A percentile compares a stretch with the other conserved stretches of the same genome.
phyloP scores from a whole-genome alignment of 306 rosid species.

The Gillenia trifoliata region DNA sequence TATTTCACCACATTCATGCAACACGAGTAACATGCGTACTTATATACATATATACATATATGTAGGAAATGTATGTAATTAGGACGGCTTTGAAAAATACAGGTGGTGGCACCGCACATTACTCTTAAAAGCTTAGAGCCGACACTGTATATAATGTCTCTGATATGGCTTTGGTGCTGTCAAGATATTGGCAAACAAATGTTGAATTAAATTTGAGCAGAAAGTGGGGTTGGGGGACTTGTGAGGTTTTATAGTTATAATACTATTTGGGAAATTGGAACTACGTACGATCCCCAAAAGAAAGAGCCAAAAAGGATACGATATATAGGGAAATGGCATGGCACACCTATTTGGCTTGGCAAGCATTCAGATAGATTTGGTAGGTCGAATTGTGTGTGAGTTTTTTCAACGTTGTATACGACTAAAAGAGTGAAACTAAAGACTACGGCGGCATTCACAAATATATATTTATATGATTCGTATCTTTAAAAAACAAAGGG shows the following conservation, averaged over 20 bases:
- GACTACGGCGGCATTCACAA: slow-evolving; percentile 52
- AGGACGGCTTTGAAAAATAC: not conserved
- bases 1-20: not conserved
- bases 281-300: slow-evolving; percentile 21
- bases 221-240: slow-evolving; percentile 8
- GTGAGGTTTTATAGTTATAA: not conserved
- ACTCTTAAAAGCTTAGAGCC: not conserved
- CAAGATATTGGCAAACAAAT: not conserved
- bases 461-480: slow-evolving; percentile 32
- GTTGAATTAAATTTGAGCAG: not conserved
- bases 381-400: not conserved
- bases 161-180: not conserved
- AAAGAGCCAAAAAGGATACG: not conserved
- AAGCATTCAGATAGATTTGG: slow-evolving; percentile 4
- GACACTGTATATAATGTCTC: not conserved
- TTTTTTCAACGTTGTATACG: slow-evolving; percentile 39
- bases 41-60: not conserved
- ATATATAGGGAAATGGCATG: not conserved
- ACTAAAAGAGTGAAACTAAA: slow-evolving; percentile 17
- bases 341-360: not conserved
- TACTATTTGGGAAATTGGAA: slow-evolving; percentile 33
- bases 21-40: not conserved
- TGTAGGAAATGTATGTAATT: not conserved
- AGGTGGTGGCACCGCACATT: not conserved
- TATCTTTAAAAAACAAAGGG: slow-evolving; percentile 33